Evolutionary conservation across 148 eudicot species (phyloP).

Genomic region (Vaccinium darrowii): DNA sequence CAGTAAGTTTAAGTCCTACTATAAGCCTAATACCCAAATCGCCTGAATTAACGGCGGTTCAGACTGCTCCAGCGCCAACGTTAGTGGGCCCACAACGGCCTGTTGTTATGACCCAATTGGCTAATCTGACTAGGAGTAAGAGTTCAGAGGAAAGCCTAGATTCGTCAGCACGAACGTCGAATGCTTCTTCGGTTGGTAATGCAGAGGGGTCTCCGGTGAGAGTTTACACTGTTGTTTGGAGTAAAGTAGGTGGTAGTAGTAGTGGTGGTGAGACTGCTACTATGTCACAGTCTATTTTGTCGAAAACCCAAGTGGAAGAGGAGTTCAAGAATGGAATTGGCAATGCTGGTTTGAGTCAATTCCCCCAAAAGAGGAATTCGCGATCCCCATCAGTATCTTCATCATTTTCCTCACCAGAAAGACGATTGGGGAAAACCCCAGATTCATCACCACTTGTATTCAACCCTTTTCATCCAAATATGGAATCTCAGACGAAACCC

Average conservation of each 20-base stretch:
- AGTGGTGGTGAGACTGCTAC: neutral
- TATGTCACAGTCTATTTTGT: too few relatives aligned
- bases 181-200: neutral
- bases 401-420: constrained; percentile 17
- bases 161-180: constrained; percentile 21
- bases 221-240: constrained; percentile 13
- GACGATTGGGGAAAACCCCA: neutral
- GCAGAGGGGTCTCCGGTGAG: constrained; percentile 19
- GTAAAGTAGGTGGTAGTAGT: neutral
- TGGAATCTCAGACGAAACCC: neutral
- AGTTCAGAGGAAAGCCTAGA: neutral
- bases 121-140: constrained; percentile 25
- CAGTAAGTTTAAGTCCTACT: constrained; percentile 62
- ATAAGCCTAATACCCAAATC: constrained; percentile 58
- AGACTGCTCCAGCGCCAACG: constrained; percentile 34
- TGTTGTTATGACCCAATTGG: constrained; percentile 10
- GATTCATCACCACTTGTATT: constrained; percentile 7
- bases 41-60: constrained; percentile 61
- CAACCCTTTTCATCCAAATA: neutral
- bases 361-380: neutral
- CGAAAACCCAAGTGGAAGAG: neutral
- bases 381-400: constrained; percentile 8
- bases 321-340: neutral
- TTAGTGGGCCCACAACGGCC: constrained; percentile 1
- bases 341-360: neutral